Evolutionary conservation across 2,329 filamentous ascomycete genomes (phyloP), one percentile per base, ranked within the genome.

Genomic region (Xylaria sp.): DNA sequence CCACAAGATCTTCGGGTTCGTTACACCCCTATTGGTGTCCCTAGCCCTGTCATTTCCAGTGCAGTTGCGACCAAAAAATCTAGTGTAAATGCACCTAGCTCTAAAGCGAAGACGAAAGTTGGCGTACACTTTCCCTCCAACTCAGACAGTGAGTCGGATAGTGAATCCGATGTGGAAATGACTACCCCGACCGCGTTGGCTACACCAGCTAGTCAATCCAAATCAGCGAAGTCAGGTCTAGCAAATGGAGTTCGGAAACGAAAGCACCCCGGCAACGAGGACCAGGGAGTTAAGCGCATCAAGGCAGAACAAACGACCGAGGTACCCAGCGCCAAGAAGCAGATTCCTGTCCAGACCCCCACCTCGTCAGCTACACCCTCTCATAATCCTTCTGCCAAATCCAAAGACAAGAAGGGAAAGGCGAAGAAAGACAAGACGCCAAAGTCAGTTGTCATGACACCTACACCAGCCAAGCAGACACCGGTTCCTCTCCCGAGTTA

Each of bases 1-100:
- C 90, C 92, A 1, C 83, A 86, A 73, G 90, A 88, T 6, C 80
- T 94, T 61, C 88, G 85, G 73, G 86, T 89, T 78, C 87, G 91
- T 38, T 93, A 87, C 77, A 85, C 85, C 61, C 91, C 91, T 0
- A 86, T 90, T 50, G 91, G 91, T 31, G 82, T 87, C 49, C 70
- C 80, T 9, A 76, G 72, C 27, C 72, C 73, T 11, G 49, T 63
- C 10, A 56, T 67, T 25, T 22, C 69, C 4, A 68, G 61, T 17
- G 36, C 57, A n/a, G 27, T 57, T 29, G 36, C 56, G 17, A 49
- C 57, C 38, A 50, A 22, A 6, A 25, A 31, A 1, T 31, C 44
- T 9, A 27, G 42, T 17, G 47, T 25, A 39, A 50, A 51, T 38
- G 11, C 11, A 45, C 22, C 49, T 49, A 49, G 31, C 57, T 49